Evolutionary conservation across 148 eudicot species (phyloP).

Genomic region (Rhododendron mucronatum): DNA sequence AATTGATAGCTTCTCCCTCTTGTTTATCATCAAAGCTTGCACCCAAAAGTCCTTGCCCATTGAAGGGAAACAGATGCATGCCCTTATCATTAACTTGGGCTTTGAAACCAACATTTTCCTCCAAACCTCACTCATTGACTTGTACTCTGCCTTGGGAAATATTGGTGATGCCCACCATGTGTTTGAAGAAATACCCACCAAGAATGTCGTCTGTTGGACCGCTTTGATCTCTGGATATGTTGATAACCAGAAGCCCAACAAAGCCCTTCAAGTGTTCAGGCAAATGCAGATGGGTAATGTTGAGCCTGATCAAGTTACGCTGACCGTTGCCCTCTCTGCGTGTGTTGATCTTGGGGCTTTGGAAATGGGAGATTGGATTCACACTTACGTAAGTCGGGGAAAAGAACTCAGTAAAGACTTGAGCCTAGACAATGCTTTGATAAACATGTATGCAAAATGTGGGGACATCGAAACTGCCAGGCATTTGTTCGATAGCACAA

Average conservation of each 20-base stretch:
- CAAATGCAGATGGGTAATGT: slow-evolving; percentile 27
- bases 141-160: slow-evolving; percentile 27
- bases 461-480: slow-evolving; percentile 34
- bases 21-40: slow-evolving; percentile 38
- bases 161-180: slow-evolving; percentile 28
- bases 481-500: slow-evolving; percentile 23
- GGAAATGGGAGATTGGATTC: slow-evolving; percentile 40
- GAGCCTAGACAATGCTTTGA: slow-evolving; percentile 24
- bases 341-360: slow-evolving; percentile 43
- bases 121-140: slow-evolving; percentile 28
- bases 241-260: slow-evolving; percentile 23
- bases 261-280: slow-evolving; percentile 32
- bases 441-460: slow-evolving; percentile 46
- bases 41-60: slow-evolving; percentile 13
- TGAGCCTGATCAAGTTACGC: slow-evolving; percentile 39
- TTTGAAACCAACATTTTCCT: slow-evolving; percentile 29
- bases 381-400: slow-evolving; percentile 15
- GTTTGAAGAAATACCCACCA: slow-evolving; percentile 39
- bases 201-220: slow-evolving; percentile 42
- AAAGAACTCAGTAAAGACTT: slow-evolving; percentile 22
- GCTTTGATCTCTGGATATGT: slow-evolving; percentile 34
- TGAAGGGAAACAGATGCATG: slow-evolving; percentile 31
- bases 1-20: slow-evolving; percentile 38
- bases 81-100: slow-evolving; percentile 26
- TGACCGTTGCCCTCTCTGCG: slow-evolving; percentile 38